A percentile compares a stretch with the other conserved stretches of the same genome.
Conservation (phyloP, 805 yeast genomes). For the Blastobotrys robertii region DNA sequence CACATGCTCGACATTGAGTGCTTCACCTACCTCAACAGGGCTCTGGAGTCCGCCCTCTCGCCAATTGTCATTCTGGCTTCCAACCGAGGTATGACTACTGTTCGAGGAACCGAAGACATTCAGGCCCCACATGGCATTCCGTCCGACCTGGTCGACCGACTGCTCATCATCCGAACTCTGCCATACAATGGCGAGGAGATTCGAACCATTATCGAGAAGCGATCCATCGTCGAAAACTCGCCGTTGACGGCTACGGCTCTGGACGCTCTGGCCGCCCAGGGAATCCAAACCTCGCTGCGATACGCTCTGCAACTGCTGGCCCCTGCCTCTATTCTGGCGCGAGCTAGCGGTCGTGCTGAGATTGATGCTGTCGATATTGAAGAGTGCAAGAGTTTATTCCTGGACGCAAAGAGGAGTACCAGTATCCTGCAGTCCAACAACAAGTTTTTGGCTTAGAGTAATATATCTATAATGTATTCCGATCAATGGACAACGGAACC, state of each 20-base stretch:
- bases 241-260: conserved; percentile 61
- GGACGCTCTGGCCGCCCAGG: conserved; percentile 62
- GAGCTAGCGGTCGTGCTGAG: conserved; percentile 60
- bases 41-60: conserved; percentile 82
- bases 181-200: conserved; percentile 84
- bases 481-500: neutral
- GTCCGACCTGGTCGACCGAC: conserved; percentile 83
- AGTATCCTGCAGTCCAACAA: conserved; percentile 45
- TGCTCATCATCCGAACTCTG: conserved; percentile 83
- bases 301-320: conserved; percentile 86
- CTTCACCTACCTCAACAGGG: conserved; percentile 89
- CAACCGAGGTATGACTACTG: conserved; percentile 85
- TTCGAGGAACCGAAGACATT: conserved; percentile 79
- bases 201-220: conserved; percentile 66
- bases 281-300: conserved; percentile 72
- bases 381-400: conserved; percentile 71
- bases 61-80: conserved; percentile 95
- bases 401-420: conserved; percentile 79
- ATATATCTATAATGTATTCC: neutral
- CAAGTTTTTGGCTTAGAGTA: conserved; percentile 20
- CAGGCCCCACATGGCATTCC: conserved; percentile 96
- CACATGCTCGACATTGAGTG: conserved; percentile 97
- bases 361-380: conserved; percentile 63
- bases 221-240: conserved; percentile 70
- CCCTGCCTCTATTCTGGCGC: conserved; percentile 79